A percentile compares a stretch with the other conserved stretches of the same genome.
These are phyloP conservation scores for Arctium lappa DNA, from an alignment of 129 eudicot genomes.

Conservation along the genomic window DNA sequence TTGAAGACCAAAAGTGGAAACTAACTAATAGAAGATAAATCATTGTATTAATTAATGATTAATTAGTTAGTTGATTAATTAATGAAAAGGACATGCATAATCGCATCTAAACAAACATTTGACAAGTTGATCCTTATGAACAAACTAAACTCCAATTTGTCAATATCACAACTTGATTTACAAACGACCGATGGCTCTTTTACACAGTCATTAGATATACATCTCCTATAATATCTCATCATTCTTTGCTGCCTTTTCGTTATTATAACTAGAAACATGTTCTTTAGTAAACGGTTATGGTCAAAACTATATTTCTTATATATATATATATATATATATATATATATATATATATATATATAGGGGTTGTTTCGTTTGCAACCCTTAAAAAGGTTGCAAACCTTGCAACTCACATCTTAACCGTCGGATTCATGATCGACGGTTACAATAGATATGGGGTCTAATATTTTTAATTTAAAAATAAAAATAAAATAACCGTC, in stretches of 20 bases:
- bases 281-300: not conserved
- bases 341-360: too few species aligned
- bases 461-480: too few species aligned
- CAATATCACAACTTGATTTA: constrained; percentile 1
- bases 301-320: not conserved
- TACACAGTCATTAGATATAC: constrained; percentile 11
- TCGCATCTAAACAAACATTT: constrained; percentile 9
- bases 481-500: too few species aligned
- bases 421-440: too few species aligned
- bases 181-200: constrained; percentile 14
- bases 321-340: too few species aligned
- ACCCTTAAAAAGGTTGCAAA: too few species aligned
- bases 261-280: not conserved
- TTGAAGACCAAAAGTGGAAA: not conserved
- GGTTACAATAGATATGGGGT: too few species aligned
- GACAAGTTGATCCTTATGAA: constrained; percentile 6
- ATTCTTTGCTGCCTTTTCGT: not conserved
- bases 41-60: not conserved
- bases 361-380: too few species aligned
- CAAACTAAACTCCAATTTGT: not conserved
- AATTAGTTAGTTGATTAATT: constrained; percentile 2
- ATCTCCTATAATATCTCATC: not conserved
- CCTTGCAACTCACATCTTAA: too few species aligned
- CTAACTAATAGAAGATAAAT: not conserved
- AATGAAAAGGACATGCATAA: constrained; percentile 31